These are phyloP conservation scores for Lasiodiplodia theobromae DNA, from an alignment of 2,329 filamentous ascomycete genomes.

Conservation along the genomic window DNA sequence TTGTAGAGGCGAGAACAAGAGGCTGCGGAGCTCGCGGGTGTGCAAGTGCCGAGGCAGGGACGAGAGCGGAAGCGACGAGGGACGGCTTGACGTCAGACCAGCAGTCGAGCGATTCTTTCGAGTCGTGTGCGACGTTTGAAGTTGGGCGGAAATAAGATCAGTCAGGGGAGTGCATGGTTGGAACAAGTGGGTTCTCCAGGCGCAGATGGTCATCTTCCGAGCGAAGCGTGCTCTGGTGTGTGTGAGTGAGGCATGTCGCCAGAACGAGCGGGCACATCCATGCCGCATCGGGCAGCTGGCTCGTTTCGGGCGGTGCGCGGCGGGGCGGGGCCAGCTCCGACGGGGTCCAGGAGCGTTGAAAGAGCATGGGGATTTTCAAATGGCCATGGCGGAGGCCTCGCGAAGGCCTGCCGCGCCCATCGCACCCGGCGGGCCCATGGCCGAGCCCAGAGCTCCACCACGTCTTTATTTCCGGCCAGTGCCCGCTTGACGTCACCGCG, in stretches of 20 bases:
- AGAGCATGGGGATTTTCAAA: not conserved
- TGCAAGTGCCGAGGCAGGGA: conserved; percentile 1
- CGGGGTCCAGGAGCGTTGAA: not conserved
- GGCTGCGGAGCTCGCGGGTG: not conserved
- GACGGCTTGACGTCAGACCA: not conserved
- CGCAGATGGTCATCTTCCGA: too few species aligned
- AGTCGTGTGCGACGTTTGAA: conserved; percentile 25
- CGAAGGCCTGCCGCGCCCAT: conserved; percentile 3
- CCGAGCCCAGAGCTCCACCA: not conserved
- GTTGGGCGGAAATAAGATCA: conserved; percentile 15
- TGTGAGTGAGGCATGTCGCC: not conserved
- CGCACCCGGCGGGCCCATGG: conserved; percentile 1
- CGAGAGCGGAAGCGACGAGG: not conserved
- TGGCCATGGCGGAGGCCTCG: not conserved
- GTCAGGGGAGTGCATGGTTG: conserved; percentile 15
- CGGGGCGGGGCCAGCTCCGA: conserved; percentile 25
- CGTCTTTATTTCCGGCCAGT: conserved; percentile 10
- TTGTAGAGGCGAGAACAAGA: not conserved
- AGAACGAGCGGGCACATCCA: not conserved
- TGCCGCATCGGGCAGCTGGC: conserved; percentile 11
- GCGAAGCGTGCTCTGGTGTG: not conserved
- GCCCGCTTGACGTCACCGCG: conserved; percentile 8
- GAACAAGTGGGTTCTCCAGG: not conserved
- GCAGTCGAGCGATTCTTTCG: not conserved
- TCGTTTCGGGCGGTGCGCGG: conserved; percentile 10